Evolutionary conservation across 768 basidiomycete genomes (phyloP).

Genomic region (Rickenella mellea): DNA sequence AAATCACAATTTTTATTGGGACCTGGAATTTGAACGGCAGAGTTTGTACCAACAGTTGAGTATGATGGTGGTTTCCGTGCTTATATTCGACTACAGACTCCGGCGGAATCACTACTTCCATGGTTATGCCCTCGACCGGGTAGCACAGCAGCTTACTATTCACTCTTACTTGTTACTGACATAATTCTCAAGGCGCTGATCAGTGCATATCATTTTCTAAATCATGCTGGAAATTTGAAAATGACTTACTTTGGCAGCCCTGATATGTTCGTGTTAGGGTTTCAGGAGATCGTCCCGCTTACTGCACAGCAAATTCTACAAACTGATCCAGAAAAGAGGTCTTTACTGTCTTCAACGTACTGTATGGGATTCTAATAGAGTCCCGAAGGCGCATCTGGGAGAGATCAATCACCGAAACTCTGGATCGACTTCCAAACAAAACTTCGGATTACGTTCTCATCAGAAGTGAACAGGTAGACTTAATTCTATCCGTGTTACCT

Average conservation of each 20-base stretch:
- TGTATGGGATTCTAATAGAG: constrained; percentile 1
- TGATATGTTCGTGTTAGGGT: constrained; percentile 84
- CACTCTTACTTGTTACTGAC: constrained; percentile 1
- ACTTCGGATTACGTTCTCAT: constrained; percentile 73
- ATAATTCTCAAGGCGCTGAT: constrained; percentile 19
- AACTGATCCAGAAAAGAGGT: constrained; percentile 87
- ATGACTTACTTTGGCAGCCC: constrained; percentile 40
- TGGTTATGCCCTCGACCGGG: constrained; percentile 86
- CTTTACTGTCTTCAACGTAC: not conserved
- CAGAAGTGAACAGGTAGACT: constrained; percentile 79
- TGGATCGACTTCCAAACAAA: constrained; percentile 61
- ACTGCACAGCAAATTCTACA: constrained; percentile 97
- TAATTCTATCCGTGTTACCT: constrained; percentile 2
- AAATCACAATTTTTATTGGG: constrained; percentile 73
- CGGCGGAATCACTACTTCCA: constrained; percentile 72
- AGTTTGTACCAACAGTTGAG: constrained; percentile 30
- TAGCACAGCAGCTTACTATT: constrained; percentile 17
- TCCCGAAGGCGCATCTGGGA: constrained; percentile 79
- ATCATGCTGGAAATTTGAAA: constrained; percentile 1
- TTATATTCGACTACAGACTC: constrained; percentile 34
- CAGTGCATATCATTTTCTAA: constrained; percentile 33
- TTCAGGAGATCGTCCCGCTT: constrained; percentile 95
- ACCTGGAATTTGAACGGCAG: constrained; percentile 96
- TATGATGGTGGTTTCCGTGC: constrained; percentile 1
- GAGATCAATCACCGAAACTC: constrained; percentile 63